Conservation (phyloP, 345 rosid species). For the Eucalyptus erythrocorys region DNA sequence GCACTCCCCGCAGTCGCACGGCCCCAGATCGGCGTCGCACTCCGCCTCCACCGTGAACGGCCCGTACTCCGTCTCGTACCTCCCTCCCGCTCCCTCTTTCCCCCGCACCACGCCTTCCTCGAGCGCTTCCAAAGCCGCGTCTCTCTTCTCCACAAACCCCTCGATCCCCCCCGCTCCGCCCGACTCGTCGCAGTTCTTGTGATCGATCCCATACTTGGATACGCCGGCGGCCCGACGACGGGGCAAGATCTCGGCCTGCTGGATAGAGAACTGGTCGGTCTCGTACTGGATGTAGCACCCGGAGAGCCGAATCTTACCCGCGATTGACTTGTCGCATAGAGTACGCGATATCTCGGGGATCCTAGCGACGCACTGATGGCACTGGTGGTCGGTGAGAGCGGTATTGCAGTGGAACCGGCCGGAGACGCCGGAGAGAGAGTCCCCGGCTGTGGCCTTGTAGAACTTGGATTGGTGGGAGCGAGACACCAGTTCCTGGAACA, state of each 20-base stretch:
- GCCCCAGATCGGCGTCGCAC: conserved; percentile 49
- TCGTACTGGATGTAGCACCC: conserved; percentile 63
- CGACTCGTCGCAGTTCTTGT: conserved; percentile 27
- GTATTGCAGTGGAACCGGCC: conserved; percentile 68
- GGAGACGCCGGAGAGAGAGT: conserved; percentile 20
- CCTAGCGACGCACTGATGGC: conserved; percentile 34
- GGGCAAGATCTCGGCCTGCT: neutral
- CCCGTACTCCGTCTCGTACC: conserved; percentile 17
- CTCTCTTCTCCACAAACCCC: conserved; percentile 34
- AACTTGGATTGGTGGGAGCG: conserved; percentile 40
- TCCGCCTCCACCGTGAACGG: conserved; percentile 37
- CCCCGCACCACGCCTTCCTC: neutral
- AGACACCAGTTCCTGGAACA: conserved; percentile 28
- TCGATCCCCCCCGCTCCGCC: conserved; percentile 7
- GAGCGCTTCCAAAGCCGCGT: conserved; percentile 31
- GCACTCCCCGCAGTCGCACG: conserved; percentile 58
- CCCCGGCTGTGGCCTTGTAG: conserved; percentile 38
- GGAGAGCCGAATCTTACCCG: conserved; percentile 48
- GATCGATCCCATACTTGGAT: conserved; percentile 17
- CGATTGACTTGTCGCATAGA: conserved; percentile 29
- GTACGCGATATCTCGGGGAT: conserved; percentile 20
- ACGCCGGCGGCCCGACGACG: neutral
- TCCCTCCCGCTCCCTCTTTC: neutral
- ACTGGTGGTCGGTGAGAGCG: conserved; percentile 29
- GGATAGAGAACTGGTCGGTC: conserved; percentile 8